phyloP scores from a whole-genome alignment of 805 yeast genomes.

The Isabelozyma rhagii region DNA sequence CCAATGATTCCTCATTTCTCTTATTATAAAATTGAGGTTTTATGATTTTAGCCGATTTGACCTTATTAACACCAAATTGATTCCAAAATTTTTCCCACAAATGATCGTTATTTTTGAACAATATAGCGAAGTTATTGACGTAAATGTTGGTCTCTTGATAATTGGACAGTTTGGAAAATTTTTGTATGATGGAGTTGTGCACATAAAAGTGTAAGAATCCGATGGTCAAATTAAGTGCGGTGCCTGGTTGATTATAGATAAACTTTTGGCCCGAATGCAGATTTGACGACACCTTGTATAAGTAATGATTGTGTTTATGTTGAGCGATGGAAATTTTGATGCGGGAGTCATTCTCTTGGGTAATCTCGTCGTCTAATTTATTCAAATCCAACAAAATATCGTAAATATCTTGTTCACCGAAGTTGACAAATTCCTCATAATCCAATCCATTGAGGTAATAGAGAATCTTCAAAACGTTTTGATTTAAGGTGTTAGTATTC shows the following conservation, averaged over 20 bases:
- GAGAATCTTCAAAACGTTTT: conserved; percentile 47
- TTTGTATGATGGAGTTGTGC: conserved; percentile 5
- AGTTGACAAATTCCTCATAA: conserved; percentile 44
- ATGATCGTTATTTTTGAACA: conserved; percentile 52
- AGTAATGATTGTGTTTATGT: conserved; percentile 31
- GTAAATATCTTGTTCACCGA: conserved; percentile 30
- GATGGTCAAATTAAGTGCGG: conserved; percentile 4
- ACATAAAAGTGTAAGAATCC: conserved; percentile 4
- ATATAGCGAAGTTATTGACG: conserved; percentile 58
- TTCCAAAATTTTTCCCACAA: conserved; percentile 38
- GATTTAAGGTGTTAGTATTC: conserved; percentile 24
- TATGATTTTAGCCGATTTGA: conserved; percentile 40
- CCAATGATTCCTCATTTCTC: conserved; percentile 11
- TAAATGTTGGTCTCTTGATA: conserved; percentile 72
- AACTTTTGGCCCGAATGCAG: background rate
- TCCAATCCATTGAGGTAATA: conserved; percentile 44
- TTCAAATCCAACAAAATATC: conserved; percentile 10
- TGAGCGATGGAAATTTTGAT: conserved; percentile 29
- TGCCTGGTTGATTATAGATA: conserved; percentile 1
- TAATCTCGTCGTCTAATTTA: conserved; percentile 5
- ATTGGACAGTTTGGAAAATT: conserved; percentile 22
- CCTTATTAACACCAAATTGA: conserved; percentile 29
- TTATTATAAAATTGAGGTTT: conserved; percentile 37
- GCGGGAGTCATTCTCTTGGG: conserved; percentile 1
- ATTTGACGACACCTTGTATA: conserved; percentile 10